These are phyloP conservation scores for Cantharellus cinnabarinus DNA, from an alignment of 768 basidiomycete genomes.

Conservation along the genomic window DNA sequence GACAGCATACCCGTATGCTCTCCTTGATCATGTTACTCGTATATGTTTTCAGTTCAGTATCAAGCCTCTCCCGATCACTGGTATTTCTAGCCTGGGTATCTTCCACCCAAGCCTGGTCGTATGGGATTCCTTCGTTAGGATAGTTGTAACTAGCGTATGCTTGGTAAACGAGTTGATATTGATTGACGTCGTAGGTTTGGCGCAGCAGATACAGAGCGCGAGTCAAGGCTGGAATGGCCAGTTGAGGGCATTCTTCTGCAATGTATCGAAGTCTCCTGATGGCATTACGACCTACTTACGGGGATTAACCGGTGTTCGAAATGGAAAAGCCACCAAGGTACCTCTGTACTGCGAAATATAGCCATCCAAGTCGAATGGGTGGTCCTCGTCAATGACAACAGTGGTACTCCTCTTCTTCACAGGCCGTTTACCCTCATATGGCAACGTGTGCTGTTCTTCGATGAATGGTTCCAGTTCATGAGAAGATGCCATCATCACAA, in stretches of 20 bases:
- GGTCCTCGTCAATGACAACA: conserved; percentile 42
- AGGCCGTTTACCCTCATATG: background rate
- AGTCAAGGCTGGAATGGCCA: conserved; percentile 53
- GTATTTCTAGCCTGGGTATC: conserved; percentile 41
- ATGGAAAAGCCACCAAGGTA: conserved; percentile 13
- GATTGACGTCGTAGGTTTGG: conserved; percentile 40
- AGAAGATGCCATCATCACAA: too few relatives aligned
- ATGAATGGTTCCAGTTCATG: too few relatives aligned
- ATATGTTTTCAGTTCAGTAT: conserved; percentile 89
- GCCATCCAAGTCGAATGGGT: conserved; percentile 74
- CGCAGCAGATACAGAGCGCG: conserved; percentile 44
- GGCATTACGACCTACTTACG: conserved; percentile 42
- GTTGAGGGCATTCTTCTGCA: conserved; percentile 37
- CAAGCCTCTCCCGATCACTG: conserved; percentile 62
- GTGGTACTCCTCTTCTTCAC: background rate
- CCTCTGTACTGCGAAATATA: conserved; percentile 64
- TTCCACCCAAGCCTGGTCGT: conserved; percentile 59
- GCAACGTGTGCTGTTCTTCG: background rate
- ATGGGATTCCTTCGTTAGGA: conserved; percentile 24
- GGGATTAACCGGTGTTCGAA: background rate
- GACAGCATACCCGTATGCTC: conserved; percentile 63
- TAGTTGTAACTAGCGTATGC: conserved; percentile 20
- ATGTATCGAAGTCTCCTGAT: conserved; percentile 55
- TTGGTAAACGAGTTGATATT: conserved; percentile 13
- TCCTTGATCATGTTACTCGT: conserved; percentile 97